Conservation (phyloP, 805 yeast genomes). For the Barnettozyma siamensis region DNA sequence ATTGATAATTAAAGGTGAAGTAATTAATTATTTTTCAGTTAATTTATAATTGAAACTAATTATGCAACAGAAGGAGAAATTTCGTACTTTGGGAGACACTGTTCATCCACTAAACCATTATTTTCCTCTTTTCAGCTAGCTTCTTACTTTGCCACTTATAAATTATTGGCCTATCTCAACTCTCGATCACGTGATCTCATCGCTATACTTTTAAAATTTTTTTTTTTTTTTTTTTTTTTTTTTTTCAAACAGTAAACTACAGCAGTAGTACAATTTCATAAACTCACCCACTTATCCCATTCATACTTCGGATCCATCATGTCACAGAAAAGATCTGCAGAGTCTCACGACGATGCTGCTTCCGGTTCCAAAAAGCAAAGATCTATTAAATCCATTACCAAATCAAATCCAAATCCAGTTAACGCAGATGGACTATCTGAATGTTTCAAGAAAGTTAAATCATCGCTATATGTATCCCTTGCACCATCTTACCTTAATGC, state of each 20-base stretch:
- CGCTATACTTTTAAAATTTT: neutral
- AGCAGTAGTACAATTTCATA: too few species aligned
- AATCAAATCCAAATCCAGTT: constrained; percentile 31
- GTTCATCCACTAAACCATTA: too few species aligned
- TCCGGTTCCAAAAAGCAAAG: constrained; percentile 15
- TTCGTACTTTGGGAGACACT: too few species aligned
- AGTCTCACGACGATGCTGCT: neutral
- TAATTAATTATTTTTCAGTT: too few species aligned
- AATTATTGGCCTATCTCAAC: too few species aligned
- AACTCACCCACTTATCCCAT: too few species aligned
- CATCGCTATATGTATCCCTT: constrained; percentile 70
- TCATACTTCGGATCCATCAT: neutral
- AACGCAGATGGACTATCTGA: constrained; percentile 47
- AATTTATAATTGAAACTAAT: too few species aligned
- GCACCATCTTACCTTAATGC: constrained; percentile 73
- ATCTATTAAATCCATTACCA: constrained; percentile 14
- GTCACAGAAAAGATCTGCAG: constrained; percentile 5
- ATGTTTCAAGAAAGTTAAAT: constrained; percentile 59
- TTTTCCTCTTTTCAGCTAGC: too few species aligned
- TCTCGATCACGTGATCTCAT: constrained; percentile 5
- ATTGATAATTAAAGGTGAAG: too few species aligned
- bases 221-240: neutral
- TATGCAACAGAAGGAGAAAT: too few species aligned
- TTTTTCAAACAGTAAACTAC: neutral
- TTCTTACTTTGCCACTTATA: too few species aligned